Base-by-base conservation (phyloP, 2,329 filamentous ascomycete species). In the Dothistroma septosporum region DNA sequence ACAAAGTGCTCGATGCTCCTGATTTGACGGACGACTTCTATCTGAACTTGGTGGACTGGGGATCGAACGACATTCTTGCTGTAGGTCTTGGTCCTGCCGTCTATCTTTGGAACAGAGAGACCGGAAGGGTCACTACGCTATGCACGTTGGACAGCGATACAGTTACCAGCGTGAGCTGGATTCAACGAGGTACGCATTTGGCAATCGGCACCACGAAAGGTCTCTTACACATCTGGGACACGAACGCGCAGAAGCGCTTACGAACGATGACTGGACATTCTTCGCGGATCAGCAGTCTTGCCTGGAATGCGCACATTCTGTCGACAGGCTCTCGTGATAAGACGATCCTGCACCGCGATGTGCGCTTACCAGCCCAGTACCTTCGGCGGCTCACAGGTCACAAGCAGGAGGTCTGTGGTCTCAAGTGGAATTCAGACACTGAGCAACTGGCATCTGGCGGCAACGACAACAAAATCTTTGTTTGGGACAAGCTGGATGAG, bases 401-500 rank as follows among this genome's bases (percentile, higher is more conserved):
- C 76, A 99, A 97, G 76, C 94, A 99, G 77, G 94, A 99, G 77
- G 91, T 99, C 12, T 99, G 94, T 73, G 94, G 94, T 9, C 79
- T 99, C 55, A 92, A 92, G 70, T 99, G 94, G 94, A 99, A 99
- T 70, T 90, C 90, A 60, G 92, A 97, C 68, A 93, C 97, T 70
- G 90, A 92, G 5, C 94, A 99, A 74, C 83, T 99, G 28, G 94
- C 94, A 12, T 96, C 91, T 58, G 94, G 94, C 54, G 94, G 94
- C 6, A 99, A 99, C 75, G 94, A 99, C 79, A 99, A 99, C 79
- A 97, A 97, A 74, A 82, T 99, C 50, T 94, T 97, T 85, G 92
- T 99, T 24, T 99, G 94, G 94, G 94, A 99, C 71, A 95, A 95
- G 73, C 83, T 97, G 61, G 91, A 87, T n/a, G 90, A 95, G 68